Conservation (phyloP, 192 early-diverging fungal species). For the Gigaspora rosea region DNA sequence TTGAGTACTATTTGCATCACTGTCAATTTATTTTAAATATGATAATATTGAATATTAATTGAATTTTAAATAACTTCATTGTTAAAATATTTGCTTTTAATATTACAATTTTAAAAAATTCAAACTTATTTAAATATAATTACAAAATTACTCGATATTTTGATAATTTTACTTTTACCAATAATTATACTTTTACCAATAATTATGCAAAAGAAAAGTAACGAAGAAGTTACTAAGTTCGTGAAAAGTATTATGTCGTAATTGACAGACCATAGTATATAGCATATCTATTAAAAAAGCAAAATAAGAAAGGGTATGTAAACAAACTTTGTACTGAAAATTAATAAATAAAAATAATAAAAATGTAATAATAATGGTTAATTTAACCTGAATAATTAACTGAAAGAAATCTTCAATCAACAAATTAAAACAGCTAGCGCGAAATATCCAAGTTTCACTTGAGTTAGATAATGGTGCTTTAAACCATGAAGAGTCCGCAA, state of each 20-base stretch:
- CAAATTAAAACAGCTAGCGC: neutral
- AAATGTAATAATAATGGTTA: neutral
- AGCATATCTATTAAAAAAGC: neutral
- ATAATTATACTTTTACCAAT: no score
- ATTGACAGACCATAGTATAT: neutral
- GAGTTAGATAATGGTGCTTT: neutral
- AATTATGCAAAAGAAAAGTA: no score
- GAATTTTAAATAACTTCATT: no score
- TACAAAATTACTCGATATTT: no score
- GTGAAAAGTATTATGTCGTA: neutral
- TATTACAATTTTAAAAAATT: no score
- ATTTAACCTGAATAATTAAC: slow-evolving; percentile 2
- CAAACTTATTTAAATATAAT: no score
- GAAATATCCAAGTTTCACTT: neutral
- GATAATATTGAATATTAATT: no score
- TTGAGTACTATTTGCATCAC: no score
- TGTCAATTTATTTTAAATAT: no score
- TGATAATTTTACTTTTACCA: no score
- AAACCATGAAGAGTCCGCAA: neutral
- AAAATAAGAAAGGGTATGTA: neutral
- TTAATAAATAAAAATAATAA: neutral
- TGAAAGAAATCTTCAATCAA: slow-evolving; percentile 7
- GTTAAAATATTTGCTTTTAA: no score
- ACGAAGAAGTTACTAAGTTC: neutral
- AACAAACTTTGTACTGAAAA: neutral